phyloP scores from a whole-genome alignment of 306 rosid genomes.

The Begonia peltatifolia region DNA sequence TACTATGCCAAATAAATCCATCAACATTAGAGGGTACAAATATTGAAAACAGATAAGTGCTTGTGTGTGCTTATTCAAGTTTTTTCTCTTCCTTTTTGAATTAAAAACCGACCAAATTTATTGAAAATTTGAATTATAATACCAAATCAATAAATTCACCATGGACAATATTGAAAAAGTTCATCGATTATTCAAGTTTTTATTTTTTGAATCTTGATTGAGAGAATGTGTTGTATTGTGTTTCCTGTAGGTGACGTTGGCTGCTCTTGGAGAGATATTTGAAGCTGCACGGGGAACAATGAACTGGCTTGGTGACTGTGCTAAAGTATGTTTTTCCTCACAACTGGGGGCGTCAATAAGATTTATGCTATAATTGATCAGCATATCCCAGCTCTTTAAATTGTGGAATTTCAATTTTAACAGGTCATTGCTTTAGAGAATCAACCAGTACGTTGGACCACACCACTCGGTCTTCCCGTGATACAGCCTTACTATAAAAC shows the following conservation, averaged over 20 bases:
- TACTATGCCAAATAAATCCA: too few species aligned
- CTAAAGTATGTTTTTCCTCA: conserved; percentile 34
- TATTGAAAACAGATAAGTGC: too few species aligned
- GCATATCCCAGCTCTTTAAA: too few species aligned
- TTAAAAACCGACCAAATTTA: too few species aligned
- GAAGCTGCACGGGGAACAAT: conserved; percentile 78
- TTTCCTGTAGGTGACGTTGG: conserved; percentile 52
- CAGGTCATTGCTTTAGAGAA: conserved; percentile 70
- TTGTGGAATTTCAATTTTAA: neutral
- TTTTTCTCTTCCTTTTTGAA: too few species aligned
- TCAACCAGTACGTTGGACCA: conserved; percentile 76
- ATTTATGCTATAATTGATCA: too few species aligned
- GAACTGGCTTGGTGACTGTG: conserved; percentile 93
- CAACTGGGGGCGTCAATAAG: neutral
- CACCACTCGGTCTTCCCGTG: conserved; percentile 91
- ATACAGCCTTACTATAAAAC: conserved; percentile 68
- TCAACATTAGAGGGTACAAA: too few species aligned
- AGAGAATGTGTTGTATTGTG: conserved; percentile 6
- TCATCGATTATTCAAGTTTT: too few species aligned
- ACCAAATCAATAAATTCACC: too few species aligned
- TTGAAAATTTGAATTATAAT: too few species aligned
- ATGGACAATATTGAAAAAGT: too few species aligned
- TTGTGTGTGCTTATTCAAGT: too few species aligned
- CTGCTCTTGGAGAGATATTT: conserved; percentile 88
- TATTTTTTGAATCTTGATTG: neutral